Evolutionary conservation across 129 eudicot genomes (phyloP).

Genomic region (Apium graveolens): DNA sequence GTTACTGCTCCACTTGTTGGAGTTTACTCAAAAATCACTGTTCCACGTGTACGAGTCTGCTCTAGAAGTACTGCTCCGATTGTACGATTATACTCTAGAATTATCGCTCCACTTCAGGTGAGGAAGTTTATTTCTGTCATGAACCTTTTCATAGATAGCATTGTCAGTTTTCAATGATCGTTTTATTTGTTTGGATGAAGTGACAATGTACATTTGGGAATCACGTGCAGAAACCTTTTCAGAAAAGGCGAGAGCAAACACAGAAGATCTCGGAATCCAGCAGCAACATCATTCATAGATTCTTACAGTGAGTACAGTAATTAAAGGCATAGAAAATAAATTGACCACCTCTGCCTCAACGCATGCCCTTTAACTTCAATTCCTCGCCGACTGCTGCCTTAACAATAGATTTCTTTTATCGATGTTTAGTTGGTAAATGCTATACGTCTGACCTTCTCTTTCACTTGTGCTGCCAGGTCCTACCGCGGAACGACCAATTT

Average conservation of each 20-base stretch:
- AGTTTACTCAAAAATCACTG: conserved; percentile 6
- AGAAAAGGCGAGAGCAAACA: conserved; percentile 18
- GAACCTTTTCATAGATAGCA: not conserved
- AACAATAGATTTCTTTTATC: not conserved
- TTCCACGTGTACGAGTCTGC: conserved; percentile 21
- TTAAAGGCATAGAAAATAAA: conserved; percentile 9
- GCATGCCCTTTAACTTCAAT: not conserved
- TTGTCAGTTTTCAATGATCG: not conserved
- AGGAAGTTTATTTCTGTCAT: not conserved
- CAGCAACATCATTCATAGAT: conserved; percentile 27
- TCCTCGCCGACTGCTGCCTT: conserved; percentile 9
- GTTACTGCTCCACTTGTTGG: conserved; percentile 28
- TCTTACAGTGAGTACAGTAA: conserved; percentile 16
- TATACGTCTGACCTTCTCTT: not conserved
- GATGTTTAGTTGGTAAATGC: not conserved
- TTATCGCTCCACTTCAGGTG: not conserved
- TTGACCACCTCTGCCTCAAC: conserved; percentile 11
- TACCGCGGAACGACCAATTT: conserved; percentile 15
- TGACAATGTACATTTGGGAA: conserved; percentile 2
- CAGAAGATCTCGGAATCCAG: conserved; percentile 25
- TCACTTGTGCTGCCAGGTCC: conserved; percentile 16
- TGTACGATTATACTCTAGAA: not conserved
- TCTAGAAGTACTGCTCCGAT: not conserved
- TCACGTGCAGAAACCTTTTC: conserved; percentile 28
- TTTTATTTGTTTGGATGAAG: conserved; percentile 2